Evolutionary conservation across 2,329 filamentous ascomycete genomes (phyloP), one percentile per base, ranked within the genome.

Genomic region (Falciphora oryzae): DNA sequence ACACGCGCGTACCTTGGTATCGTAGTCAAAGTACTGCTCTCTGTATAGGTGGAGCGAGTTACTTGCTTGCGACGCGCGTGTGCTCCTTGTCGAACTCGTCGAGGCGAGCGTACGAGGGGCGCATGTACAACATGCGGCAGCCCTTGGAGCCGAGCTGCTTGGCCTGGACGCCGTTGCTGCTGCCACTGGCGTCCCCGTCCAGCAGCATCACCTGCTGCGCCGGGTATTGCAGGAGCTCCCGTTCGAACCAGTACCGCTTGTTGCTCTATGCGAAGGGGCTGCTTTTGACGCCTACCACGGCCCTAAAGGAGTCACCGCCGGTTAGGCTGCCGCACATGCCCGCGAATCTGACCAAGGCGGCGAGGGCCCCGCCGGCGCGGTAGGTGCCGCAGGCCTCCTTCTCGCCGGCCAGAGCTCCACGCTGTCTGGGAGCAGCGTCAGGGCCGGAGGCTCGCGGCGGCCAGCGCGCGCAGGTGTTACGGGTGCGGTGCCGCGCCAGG

Each of bases 51-150:
- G 96, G 29, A 98, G 79, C 32, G 93, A 96, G 77, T n/a, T 99
- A 99, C 80, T 99, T 99, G 77, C 89, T 96, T n/a, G 95, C 95
- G 75, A 99, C 97, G 64, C 93, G 91, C 63, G 95, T 98, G 76
- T 99, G 94, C 75, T 99, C 95, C 2, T 94, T 97, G 76, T 98
- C 95, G 72, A 99, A 99, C 69, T 97, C 93, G 70, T 87, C 81
- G 71, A 96, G 90, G 69, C 88, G 89, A 67, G 91, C 85, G 78
- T 96, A 99, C 2, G 90, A 89, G 22, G 94, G 93, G 64, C 90
- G 89, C 94, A 98, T 98, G 76, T 94, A 96, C 25, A 93, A 96
- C 89, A 98, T 97, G 70, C 90, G 89, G 76, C 94, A 98, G 66
- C 95, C 95, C 78, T 97, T 96, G 59, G 87, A 86, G 71, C 98